phyloP scores from a whole-genome alignment of 2,329 filamentous ascomycete genomes.

The Fusarium napiforme region DNA sequence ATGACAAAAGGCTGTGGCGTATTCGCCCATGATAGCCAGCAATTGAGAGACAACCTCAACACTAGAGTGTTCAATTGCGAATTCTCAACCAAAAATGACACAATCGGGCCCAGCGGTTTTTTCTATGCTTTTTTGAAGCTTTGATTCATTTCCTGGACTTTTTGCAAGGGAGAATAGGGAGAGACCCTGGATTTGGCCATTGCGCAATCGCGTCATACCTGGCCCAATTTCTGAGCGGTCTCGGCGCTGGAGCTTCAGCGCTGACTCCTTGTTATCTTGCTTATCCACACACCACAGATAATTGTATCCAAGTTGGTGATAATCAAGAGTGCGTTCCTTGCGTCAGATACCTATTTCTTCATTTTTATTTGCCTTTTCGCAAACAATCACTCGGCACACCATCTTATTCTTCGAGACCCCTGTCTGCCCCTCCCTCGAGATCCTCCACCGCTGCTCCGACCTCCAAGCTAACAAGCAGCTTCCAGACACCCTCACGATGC shows the following conservation, averaged over 20 bases:
- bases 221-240: slow-evolving; percentile 29
- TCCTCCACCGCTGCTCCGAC: neutral
- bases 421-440: slow-evolving; percentile 12
- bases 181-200: slow-evolving; percentile 15
- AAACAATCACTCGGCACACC: neutral
- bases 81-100: slow-evolving; percentile 19
- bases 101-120: slow-evolving; percentile 12
- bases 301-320: neutral
- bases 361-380: neutral
- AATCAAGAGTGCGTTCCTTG: neutral
- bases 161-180: neutral
- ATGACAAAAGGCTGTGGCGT: slow-evolving; percentile 11
- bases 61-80: slow-evolving; percentile 10
- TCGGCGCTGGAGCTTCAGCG: slow-evolving; percentile 26
- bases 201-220: slow-evolving; percentile 38
- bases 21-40: neutral
- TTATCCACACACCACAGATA: slow-evolving; percentile 10
- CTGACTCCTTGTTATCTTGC: slow-evolving; percentile 20
- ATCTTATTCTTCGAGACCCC: neutral
- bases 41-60: slow-evolving; percentile 1
- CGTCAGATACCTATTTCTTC: accelerated
- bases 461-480: slow-evolving; percentile 8
- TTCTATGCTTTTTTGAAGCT: neutral
- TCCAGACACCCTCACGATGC: slow-evolving; percentile 37
- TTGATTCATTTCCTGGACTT: neutral